Evolutionary conservation across 768 basidiomycete genomes (phyloP).

Genomic region (Rickenella mellea): DNA sequence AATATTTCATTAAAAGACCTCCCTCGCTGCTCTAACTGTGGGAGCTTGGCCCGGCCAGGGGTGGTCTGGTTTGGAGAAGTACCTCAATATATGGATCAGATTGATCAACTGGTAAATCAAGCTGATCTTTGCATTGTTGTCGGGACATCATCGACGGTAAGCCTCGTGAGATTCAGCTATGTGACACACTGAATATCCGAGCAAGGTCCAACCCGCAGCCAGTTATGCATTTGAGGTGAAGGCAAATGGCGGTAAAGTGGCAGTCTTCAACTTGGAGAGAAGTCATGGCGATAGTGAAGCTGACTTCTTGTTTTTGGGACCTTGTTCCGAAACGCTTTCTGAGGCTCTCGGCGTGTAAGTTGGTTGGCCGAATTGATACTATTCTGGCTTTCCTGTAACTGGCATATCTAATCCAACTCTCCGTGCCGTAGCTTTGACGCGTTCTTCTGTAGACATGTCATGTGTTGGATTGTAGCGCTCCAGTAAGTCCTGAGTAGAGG

Average conservation of each 20-base stretch:
- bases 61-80: slow-evolving; percentile 54
- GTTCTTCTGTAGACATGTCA: slow-evolving; percentile 71
- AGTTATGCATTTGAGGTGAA: slow-evolving; percentile 17
- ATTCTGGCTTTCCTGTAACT: too few species aligned
- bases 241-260: slow-evolving; percentile 23
- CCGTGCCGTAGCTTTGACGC: slow-evolving; percentile 75
- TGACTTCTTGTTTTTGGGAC: slow-evolving; percentile 41
- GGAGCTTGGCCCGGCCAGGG: slow-evolving; percentile 35
- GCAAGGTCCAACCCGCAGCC: slow-evolving; percentile 25
- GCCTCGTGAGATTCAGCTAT: not conserved
- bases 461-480: slow-evolving; percentile 83
- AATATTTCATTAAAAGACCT: slow-evolving; percentile 24
- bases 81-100: slow-evolving; percentile 27
- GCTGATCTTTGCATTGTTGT: slow-evolving; percentile 46
- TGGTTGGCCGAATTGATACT: too few species aligned
- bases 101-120: slow-evolving; percentile 29
- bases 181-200: not conserved
- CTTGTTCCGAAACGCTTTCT: slow-evolving; percentile 37
- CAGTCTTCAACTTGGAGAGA: slow-evolving; percentile 25
- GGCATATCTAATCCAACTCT: slow-evolving; percentile 87
- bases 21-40: slow-evolving; percentile 35
- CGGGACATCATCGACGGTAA: slow-evolving; percentile 44
- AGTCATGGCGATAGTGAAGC: slow-evolving; percentile 28
- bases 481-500: slow-evolving; percentile 48
- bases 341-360: slow-evolving; percentile 27